Base-by-base conservation (phyloP, 2,329 filamentous ascomycete species). In the Fusarium compactum region DNA sequence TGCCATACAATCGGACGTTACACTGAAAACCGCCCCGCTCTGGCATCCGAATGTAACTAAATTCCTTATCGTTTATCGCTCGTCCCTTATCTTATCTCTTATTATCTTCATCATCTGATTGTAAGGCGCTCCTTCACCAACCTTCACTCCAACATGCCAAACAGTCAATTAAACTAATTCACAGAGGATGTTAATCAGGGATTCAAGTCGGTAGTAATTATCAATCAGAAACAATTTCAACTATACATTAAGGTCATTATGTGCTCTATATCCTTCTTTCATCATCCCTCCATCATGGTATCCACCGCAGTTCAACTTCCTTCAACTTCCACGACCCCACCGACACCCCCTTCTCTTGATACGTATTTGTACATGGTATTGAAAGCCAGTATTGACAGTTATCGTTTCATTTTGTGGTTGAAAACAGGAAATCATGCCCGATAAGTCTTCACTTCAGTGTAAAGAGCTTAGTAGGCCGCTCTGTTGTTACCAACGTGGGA, bases 191-290 rank as follows among this genome's bases (percentile, higher is more conserved):
- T 10, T 10, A 27, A 10, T 8, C 25, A 27, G 25, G 25, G 25
- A 27, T 27, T 8, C 10, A 27, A 27, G 7, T 27, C 25, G 25
- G n/a, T n/a, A 38, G 6, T 38, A 1, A 38, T n/a, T 7, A 38
- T 38, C 3, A n/a, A n/a, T 7, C 4, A 38, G 6, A 38, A 38
- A 4, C 18, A n/a, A 4, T 0, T 4, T 38, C 1, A 4, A n/a
- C 9, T 38, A 38, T 11, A 38, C 10, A 12, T 38, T n/a, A 12
- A n/a, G 16, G 18, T n/a, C 10, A 38, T 38, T 38, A 38, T 11
- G 10, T 38, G 5, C 18, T 38, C 34, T 3, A 5, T 5, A 38
- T 38, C 16, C 32, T n/a, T 2, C 16, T 2, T n/a, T 14, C 29
- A 12, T 38, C 9, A 38, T n/a, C 16, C 16, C 32, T 6, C 34